phyloP scores from a whole-genome alignment of 148 eudicot genomes.

The Limonium bicolor region DNA sequence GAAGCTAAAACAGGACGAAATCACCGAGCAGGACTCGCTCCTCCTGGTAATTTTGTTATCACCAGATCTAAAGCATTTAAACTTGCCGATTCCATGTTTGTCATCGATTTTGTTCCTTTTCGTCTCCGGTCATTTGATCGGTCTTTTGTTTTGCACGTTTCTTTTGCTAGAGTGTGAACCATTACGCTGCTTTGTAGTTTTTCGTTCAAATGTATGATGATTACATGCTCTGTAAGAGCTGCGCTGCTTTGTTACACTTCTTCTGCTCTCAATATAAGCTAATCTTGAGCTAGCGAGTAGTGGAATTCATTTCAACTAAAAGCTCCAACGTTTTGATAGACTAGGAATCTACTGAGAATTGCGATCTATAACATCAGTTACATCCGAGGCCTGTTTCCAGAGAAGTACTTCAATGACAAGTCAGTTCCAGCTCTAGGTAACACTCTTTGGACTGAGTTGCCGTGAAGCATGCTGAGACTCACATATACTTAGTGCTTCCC shows the following conservation, averaged over 20 bases:
- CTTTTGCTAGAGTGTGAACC: too few species aligned
- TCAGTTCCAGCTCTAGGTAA: constrained; percentile 91
- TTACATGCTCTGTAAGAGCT: too few species aligned
- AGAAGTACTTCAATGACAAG: constrained; percentile 81
- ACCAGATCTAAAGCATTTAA: too few species aligned
- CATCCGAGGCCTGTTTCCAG: constrained; percentile 93
- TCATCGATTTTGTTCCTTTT: too few species aligned
- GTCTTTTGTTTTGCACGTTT: too few species aligned
- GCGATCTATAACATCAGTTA: constrained; percentile 93
- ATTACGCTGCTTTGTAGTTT: too few species aligned
- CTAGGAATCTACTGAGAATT: constrained; percentile 85
- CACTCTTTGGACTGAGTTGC: constrained; percentile 1
- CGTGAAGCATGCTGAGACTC: background rate
- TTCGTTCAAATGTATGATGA: too few species aligned
- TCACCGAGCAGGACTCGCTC: constrained; percentile 87
- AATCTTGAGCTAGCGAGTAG: too few species aligned
- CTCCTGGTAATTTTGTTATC: constrained; percentile 83
- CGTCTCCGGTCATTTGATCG: too few species aligned
- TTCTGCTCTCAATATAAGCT: background rate
- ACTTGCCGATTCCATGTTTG: too few species aligned
- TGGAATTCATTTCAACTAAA: background rate
- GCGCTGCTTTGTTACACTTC: background rate
- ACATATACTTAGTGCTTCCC: background rate
- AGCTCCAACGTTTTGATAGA: constrained; percentile 22
- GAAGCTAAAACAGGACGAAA: constrained; percentile 67